Evolutionary conservation across 2,329 filamentous ascomycete species (phyloP).

Genomic region (Aspergillus candidus): DNA sequence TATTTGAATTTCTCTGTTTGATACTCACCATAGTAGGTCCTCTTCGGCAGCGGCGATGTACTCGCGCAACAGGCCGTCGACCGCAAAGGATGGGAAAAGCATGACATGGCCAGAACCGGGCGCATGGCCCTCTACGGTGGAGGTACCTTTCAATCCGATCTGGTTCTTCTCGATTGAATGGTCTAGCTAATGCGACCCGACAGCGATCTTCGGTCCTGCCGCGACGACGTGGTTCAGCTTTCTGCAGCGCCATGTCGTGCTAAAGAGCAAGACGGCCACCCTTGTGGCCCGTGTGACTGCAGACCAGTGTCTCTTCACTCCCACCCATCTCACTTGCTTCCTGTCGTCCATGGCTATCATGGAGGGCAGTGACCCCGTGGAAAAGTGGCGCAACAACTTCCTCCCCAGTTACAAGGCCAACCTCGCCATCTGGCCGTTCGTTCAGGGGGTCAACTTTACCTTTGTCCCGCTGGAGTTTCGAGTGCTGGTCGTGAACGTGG

Average conservation of each 20-base stretch:
- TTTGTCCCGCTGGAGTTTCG: slow-evolving; percentile 77
- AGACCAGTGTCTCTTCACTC: slow-evolving; percentile 79
- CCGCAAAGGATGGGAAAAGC: slow-evolving; percentile 66
- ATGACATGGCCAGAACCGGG: slow-evolving; percentile 54
- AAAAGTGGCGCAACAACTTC: slow-evolving; percentile 70
- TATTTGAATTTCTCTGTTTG: neutral
- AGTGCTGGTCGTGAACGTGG: slow-evolving; percentile 77
- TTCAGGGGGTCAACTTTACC: slow-evolving; percentile 83
- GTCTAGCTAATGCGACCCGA: slow-evolving; percentile 5
- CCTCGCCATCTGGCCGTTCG: slow-evolving; percentile 79
- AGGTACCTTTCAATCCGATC: slow-evolving; percentile 27
- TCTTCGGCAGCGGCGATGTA: slow-evolving; percentile 87
- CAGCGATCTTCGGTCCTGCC: slow-evolving; percentile 74
- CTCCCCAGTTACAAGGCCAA: slow-evolving; percentile 69
- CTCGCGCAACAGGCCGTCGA: slow-evolving; percentile 90
- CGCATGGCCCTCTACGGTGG: slow-evolving; percentile 47
- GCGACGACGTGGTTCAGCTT: slow-evolving; percentile 83
- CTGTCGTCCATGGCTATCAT: slow-evolving; percentile 76
- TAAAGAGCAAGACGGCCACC: slow-evolving; percentile 59
- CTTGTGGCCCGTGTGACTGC: slow-evolving; percentile 69
- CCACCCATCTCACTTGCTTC: slow-evolving; percentile 76
- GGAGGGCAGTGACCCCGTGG: slow-evolving; percentile 60
- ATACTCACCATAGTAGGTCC: slow-evolving; percentile 47
- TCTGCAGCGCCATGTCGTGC: slow-evolving; percentile 65
- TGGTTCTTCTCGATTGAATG: neutral